phyloP scores from a whole-genome alignment of 179 eudicot species.

The Silene vulgaris region DNA sequence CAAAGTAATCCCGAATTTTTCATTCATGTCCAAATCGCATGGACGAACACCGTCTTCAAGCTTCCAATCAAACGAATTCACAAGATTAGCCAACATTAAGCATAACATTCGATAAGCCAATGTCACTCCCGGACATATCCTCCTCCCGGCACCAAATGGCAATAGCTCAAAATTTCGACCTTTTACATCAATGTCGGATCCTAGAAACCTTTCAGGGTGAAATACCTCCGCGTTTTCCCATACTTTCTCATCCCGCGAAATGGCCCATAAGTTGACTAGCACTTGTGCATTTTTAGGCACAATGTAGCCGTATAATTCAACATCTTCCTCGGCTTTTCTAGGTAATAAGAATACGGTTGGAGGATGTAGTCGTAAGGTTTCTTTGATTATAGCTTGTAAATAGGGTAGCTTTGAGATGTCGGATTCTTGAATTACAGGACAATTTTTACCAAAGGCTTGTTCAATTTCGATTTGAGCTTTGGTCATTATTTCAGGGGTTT shows the following conservation, averaged over 20 bases:
- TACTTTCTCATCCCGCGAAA: conserved; percentile 25
- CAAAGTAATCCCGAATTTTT: conserved; percentile 33
- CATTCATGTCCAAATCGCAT: conserved; percentile 32
- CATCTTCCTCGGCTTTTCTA: conserved; percentile 29
- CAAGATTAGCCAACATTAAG: conserved; percentile 29
- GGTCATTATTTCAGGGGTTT: conserved; percentile 21
- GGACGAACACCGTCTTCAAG: conserved; percentile 18
- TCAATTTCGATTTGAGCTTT: conserved; percentile 30
- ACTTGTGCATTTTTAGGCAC: conserved; percentile 32
- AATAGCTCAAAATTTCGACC: conserved; percentile 29
- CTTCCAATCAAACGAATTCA: conserved; percentile 32
- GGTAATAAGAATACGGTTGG: conserved; percentile 35
- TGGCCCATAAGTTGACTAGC: conserved; percentile 32
- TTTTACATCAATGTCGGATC: conserved; percentile 20
- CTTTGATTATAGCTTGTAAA: conserved; percentile 30
- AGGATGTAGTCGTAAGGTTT: conserved; percentile 33
- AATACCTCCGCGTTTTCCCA: conserved; percentile 25
- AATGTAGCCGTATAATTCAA: conserved; percentile 25
- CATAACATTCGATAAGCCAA: conserved; percentile 29
- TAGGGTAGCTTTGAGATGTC: conserved; percentile 31
- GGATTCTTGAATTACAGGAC: conserved; percentile 25
- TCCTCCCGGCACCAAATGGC: conserved; percentile 32
- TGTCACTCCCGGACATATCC: conserved; percentile 32
- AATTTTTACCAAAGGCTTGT: conserved; percentile 16
- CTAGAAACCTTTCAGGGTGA: conserved; percentile 25